Evolutionary conservation across 2,329 filamentous ascomycete species (phyloP).

Genomic region (Exophiala lecanii-corni): DNA sequence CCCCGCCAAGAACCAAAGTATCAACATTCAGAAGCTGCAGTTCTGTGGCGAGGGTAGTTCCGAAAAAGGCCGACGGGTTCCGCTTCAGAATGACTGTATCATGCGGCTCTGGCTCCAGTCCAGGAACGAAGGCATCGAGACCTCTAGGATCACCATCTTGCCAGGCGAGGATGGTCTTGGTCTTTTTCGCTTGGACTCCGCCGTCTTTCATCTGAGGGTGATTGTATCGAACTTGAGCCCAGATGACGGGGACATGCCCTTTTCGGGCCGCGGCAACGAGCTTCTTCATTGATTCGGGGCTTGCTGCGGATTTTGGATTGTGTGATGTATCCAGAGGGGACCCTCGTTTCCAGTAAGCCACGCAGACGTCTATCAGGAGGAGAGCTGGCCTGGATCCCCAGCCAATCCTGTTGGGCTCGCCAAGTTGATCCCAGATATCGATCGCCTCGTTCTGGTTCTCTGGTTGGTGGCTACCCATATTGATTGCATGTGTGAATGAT

Average conservation of each 20-base stretch:
- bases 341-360: constrained; percentile 41
- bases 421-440: no score
- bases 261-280: background rate
- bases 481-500: no score
- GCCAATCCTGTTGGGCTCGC: constrained; percentile 40
- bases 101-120: background rate
- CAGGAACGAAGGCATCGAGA: background rate
- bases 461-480: no score
- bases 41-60: constrained; percentile 40
- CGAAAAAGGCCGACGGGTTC: constrained; percentile 44
- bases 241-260: background rate
- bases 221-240: background rate
- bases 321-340: constrained; percentile 38
- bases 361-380: constrained; percentile 45
- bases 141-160: background rate
- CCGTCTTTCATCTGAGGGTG: background rate
- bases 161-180: background rate
- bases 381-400: constrained; percentile 42
- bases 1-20: background rate
- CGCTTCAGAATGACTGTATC: constrained; percentile 40
- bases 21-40: constrained; percentile 28
- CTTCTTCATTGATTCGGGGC: background rate
- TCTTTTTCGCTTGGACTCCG: background rate
- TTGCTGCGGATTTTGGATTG: background rate
- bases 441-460: no score